Conservation (phyloP, 116 monocot genomes). For the Zostera marina region DNA sequence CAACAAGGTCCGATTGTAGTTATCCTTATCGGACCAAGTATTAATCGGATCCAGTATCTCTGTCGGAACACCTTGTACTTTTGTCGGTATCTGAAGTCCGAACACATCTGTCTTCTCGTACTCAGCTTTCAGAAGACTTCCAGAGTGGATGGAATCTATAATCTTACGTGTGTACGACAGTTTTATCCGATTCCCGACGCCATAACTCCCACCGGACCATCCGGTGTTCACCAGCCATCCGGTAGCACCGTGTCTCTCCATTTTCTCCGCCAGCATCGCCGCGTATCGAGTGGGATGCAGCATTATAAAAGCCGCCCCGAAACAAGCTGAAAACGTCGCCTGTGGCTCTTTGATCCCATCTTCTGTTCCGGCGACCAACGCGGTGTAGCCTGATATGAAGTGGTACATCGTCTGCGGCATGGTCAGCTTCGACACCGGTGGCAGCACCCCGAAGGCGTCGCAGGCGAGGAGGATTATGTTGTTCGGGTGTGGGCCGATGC, state of each 20-base stretch:
- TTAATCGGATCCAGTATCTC: conserved; percentile 67
- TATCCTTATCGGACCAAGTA: conserved; percentile 56
- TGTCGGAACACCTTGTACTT: conserved; percentile 47
- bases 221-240: conserved; percentile 96
- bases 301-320: conserved; percentile 91
- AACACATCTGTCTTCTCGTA: conserved; percentile 68
- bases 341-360: conserved; percentile 93
- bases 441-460: conserved; percentile 85
- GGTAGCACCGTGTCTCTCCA: conserved; percentile 70
- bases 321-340: conserved; percentile 90
- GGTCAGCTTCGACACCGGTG: conserved; percentile 83
- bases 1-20: conserved; percentile 56
- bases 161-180: conserved; percentile 54
- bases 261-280: conserved; percentile 80
- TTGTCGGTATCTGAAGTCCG: conserved; percentile 62
- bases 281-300: conserved; percentile 83
- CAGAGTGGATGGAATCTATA: conserved; percentile 81
- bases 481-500: conserved; percentile 73
- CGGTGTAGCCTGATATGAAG: conserved; percentile 89
- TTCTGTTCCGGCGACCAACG: conserved; percentile 83
- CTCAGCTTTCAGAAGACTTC: conserved; percentile 39
- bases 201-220: conserved; percentile 93
- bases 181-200: conserved; percentile 66
- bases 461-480: conserved; percentile 88
- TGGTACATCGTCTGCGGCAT: conserved; percentile 92